Conservation (phyloP, 495 filamentous ascomycete species). For the Durotheca rogersii region DNA sequence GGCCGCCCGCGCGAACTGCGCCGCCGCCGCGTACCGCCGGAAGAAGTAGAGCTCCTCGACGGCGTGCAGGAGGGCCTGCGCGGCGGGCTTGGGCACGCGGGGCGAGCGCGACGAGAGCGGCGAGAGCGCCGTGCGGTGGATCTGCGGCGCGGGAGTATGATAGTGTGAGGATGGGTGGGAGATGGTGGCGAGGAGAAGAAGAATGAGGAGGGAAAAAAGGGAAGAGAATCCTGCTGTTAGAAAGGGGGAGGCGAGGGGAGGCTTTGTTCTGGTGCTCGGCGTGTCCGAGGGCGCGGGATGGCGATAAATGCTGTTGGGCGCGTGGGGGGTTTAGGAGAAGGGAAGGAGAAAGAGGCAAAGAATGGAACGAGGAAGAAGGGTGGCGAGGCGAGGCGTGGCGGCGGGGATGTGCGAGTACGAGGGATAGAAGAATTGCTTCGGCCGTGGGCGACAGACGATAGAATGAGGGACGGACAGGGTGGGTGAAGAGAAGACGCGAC, state of each 20-base stretch:
- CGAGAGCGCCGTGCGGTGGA: too few relatives aligned
- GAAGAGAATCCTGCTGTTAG: too few relatives aligned
- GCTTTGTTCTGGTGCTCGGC: background rate
- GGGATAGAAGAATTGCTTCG: too few relatives aligned
- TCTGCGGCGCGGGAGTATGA: too few relatives aligned
- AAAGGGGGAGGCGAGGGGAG: too few relatives aligned
- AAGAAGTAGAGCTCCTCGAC: slow-evolving; percentile 60
- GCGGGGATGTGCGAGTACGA: too few relatives aligned
- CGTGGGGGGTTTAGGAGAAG: background rate
- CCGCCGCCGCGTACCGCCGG: slow-evolving; percentile 46
- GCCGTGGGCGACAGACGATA: background rate
- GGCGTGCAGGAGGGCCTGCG: slow-evolving; percentile 52
- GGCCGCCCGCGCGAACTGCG: slow-evolving; percentile 34
- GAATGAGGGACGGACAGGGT: background rate
- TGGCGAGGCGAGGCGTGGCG: too few relatives aligned
- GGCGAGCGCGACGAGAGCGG: too few relatives aligned
- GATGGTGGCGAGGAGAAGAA: background rate
- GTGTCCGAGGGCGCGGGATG: background rate
- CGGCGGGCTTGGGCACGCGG: slow-evolving; percentile 40
- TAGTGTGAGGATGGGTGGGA: too few relatives aligned
- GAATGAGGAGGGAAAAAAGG: too few relatives aligned
- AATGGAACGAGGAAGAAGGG: background rate
- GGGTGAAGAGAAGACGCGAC: background rate
- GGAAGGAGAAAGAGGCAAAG: background rate
- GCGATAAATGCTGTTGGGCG: background rate